Base-by-base conservation (phyloP, 352 stramenopile genomes). In the Thalassiosira allenii region DNA sequence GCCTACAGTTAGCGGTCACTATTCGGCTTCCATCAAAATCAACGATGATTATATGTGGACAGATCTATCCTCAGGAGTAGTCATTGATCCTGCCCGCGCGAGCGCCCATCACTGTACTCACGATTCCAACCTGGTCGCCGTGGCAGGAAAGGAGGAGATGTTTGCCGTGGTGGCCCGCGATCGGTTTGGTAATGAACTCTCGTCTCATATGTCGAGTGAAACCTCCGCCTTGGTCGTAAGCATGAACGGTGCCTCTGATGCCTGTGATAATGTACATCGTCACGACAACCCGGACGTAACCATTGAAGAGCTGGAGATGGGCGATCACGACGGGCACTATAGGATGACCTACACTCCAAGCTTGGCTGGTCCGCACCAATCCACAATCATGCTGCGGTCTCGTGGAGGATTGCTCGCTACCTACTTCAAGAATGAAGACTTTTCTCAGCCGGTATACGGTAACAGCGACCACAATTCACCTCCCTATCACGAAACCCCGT, bases 81-180 rank as follows among this genome's bases (percentile, higher is more conserved):
- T 93, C 20, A 92, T 98, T 14, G 54, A 92, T 57, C 94, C 96
- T 17, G 90, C 93, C n/a, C n/a, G 80, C 5, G 94, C 94, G 11
- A 94, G 81, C 83, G 89, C 89, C 58, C 75, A 73, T 29, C 82
- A 82, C 49, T 95, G 88, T 27, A 95, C 84, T 6, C 96, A 98
- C 75, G 92, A 94, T 47, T 93, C 94, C 0, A 89, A 91, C 4
- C 59, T 91, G 4, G 87, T 97, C 27, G 95, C 96, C 0, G 95
- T 91, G 0, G 96, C 91, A 91, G 96, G 76, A 20, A 82, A 91
- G 1, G 49, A 69, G 22, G 93, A 95, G 49, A 74, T 64, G 30
- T 98, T 98, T 78, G 88, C 80, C 8, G 81, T 99, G 1, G 93
- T 98, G 68, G 87, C 94, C 12, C 93, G 96, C 32, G 96, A 98